These are phyloP conservation scores for Entomortierella beljakovae DNA, from an alignment of 192 early-diverging fungal genomes.

Conservation along the genomic window DNA sequence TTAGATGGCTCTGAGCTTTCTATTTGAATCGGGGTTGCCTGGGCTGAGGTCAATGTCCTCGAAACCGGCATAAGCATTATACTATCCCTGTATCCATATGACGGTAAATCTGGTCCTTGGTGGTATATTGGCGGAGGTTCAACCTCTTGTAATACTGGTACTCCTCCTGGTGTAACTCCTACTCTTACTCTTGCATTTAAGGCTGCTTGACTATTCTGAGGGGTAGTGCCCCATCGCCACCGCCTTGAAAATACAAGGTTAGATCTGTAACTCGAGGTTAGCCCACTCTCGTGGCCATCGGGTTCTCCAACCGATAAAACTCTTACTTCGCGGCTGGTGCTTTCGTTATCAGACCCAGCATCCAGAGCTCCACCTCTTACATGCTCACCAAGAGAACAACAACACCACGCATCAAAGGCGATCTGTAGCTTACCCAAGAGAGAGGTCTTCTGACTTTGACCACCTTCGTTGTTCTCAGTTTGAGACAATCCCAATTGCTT, in stretches of 20 bases:
- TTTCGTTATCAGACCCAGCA: not conserved
- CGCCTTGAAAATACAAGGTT: slow-evolving; percentile 20
- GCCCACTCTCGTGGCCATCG: not conserved
- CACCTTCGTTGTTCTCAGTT: not conserved
- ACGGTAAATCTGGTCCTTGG: slow-evolving; percentile 16
- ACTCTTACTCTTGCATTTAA: not conserved
- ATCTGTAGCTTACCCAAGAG: not conserved
- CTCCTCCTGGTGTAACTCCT: not conserved
- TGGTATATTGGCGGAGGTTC: slow-evolving; percentile 28
- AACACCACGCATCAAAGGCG: slow-evolving; percentile 1
- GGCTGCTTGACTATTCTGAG: not conserved
- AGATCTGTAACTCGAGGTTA: slow-evolving; percentile 1
- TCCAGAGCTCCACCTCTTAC: not conserved
- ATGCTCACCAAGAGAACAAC: not conserved
- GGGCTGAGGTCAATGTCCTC: too few species aligned
- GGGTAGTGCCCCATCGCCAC: slow-evolving; percentile 7
- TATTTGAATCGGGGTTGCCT: too few species aligned
- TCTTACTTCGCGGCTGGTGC: not conserved
- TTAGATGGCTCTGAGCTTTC: too few species aligned
- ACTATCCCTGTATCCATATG: slow-evolving; percentile 4
- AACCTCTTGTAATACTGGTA: not conserved
- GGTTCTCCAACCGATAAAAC: slow-evolving; percentile 6
- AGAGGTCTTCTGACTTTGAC: not conserved
- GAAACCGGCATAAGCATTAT: slow-evolving; percentile 11
- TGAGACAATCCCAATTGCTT: not conserved